Percentiles rank a stretch among this genome's conserved stretches.
These are phyloP conservation scores for Talaromyces funiculosus DNA, from an alignment of 2,329 filamentous ascomycete species.

Conservation along the genomic window DNA sequence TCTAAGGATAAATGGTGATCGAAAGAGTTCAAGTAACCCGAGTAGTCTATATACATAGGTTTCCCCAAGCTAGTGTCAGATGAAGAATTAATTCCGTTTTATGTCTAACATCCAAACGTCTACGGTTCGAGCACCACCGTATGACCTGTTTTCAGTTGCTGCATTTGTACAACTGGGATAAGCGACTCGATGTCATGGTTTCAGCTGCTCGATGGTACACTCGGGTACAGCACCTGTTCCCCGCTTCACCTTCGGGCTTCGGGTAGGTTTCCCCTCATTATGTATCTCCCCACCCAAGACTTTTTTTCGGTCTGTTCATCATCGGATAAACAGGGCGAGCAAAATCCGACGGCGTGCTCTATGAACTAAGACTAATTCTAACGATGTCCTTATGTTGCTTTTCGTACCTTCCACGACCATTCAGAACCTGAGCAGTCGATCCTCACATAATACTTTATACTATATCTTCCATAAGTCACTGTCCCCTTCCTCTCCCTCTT, in stretches of 20 bases:
- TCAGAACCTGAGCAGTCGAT: neutral
- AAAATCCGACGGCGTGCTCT: too few relatives aligned
- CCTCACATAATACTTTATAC: neutral
- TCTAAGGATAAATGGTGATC: neutral
- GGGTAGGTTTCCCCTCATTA: neutral
- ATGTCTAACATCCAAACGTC: neutral
- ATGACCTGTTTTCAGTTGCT: neutral
- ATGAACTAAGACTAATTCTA: too few relatives aligned
- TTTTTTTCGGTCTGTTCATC: too few relatives aligned
- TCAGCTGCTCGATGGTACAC: too few relatives aligned
- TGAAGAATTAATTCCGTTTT: neutral
- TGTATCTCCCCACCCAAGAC: neutral
- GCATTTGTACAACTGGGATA: neutral
- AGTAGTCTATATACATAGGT: neutral
- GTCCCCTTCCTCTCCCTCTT: conserved; percentile 14
- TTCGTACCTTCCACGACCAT: neutral
- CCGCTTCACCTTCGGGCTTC: too few relatives aligned
- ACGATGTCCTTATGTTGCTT: neutral
- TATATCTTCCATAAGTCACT: neutral
- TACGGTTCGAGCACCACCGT: neutral
- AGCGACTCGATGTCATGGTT: too few relatives aligned
- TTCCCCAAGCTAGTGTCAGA: neutral
- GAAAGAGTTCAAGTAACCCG: neutral
- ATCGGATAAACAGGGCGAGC: neutral
- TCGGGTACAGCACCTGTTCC: conserved; percentile 7